Base-by-base conservation (phyloP, 2,329 filamentous ascomycete species). In the Aspergillus melleus region DNA sequence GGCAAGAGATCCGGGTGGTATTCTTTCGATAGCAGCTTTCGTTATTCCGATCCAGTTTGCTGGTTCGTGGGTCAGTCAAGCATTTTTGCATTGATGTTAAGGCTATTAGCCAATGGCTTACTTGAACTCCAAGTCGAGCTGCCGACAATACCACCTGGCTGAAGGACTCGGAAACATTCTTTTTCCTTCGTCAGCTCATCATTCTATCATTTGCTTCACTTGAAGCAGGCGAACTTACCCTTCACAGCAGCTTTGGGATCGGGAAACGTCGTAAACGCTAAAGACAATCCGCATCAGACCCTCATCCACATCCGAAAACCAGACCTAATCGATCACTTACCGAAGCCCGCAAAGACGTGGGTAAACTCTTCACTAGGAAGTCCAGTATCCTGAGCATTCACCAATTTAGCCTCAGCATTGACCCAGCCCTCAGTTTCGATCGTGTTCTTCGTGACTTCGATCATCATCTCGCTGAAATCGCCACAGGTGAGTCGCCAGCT, bases 401-500 rank as follows among this genome's bases (percentile, higher is more conserved):
- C 61, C 5, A 77, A 67, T 44, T 73, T 75, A 0, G 77, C 75
- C 62, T 81, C 76, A 0, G 77, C 72, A 54, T 81, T 81, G 2
- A 75, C 66, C 83, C 83, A 86, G 1, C 71, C 73, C 53, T 83
- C 77, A 0, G 63, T 66, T 12, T 68, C 61, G 14, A 78, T 74
- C 36, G 81, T 75, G 55, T 66, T 71, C 61, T 74, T 72, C 6
- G 80, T 70, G 24, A 79, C 63, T 2, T 72, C 74, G 2, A 86
- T 69, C 69, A 83, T 74, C 3, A 66, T 69, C 1, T 74, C 70
- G 0, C 81, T 79, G 22, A 77, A 73, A 64, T 87, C 84, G 4
- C 79, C 78, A 30, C 79, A 83, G n/a, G 83, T 66, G 55, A 86
- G 75, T 22, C 74, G 76, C 70, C 83, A 83, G 55, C 70, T 66